Percentiles rank a stretch among this genome's conserved stretches.
Evolutionary conservation across 371 early-diverging fungal genomes (phyloP).

Genomic region (Sporodiniella umbellata): DNA sequence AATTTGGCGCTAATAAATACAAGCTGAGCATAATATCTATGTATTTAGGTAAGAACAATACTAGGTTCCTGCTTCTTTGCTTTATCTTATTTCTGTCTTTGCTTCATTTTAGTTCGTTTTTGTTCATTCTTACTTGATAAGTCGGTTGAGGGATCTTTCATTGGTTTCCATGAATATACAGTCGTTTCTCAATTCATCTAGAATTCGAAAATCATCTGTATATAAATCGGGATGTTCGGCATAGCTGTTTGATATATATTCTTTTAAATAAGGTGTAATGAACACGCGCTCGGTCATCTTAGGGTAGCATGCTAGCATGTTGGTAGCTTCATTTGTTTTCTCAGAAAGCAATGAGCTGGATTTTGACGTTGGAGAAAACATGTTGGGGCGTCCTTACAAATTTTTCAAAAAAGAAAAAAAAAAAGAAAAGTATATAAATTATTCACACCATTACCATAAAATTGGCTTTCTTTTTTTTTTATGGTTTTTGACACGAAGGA

Average conservation of each 20-base stretch:
- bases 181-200: constrained; percentile 76
- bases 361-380: not conserved
- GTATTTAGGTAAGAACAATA: not conserved
- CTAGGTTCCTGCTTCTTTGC: not conserved
- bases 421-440: no score
- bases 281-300: constrained; percentile 55
- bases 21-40: constrained; percentile 81
- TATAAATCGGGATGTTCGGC: constrained; percentile 85
- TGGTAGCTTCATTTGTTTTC: constrained; percentile 20
- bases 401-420: not conserved
- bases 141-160: constrained; percentile 64
- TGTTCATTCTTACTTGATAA: constrained; percentile 53
- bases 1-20: constrained; percentile 81
- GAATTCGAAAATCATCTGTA: constrained; percentile 79
- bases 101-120: not conserved
- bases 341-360: not conserved
- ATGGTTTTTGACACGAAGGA: no score
- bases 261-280: constrained; percentile 57
- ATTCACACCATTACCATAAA: no score
- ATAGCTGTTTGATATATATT: constrained; percentile 72
- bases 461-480: no score
- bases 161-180: constrained; percentile 69
- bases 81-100: no score
- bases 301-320: constrained; percentile 50
- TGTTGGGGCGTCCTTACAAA: not conserved